A percentile compares a stretch with the other conserved stretches of the same genome.
Conservation (phyloP, 495 filamentous ascomycete species). For the Chaetomium fimeti region DNA sequence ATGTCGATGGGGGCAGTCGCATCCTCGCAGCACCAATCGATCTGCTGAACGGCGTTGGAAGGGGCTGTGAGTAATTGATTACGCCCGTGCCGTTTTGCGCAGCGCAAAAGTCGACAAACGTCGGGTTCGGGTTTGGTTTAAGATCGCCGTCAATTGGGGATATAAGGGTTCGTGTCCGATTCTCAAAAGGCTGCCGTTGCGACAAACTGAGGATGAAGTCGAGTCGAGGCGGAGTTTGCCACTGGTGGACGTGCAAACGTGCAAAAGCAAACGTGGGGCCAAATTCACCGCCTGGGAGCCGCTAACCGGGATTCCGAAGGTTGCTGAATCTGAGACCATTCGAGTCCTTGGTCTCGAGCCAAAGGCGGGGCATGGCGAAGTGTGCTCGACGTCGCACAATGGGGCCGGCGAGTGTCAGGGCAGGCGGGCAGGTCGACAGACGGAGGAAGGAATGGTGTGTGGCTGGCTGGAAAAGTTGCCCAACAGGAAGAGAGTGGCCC, state of each 20-base stretch:
- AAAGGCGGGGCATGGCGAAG: slow-evolving; percentile 4
- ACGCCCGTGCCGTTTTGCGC: too few species aligned
- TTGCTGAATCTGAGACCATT: not conserved
- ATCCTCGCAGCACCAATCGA: slow-evolving; percentile 21
- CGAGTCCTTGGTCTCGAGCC: not conserved
- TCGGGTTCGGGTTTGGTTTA: not conserved
- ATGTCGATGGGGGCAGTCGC: slow-evolving; percentile 14
- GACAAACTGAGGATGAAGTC: not conserved
- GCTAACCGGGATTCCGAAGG: slow-evolving; percentile 2
- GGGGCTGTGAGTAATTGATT: not conserved
- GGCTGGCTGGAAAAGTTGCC: slow-evolving; percentile 3
- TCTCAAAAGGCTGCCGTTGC: not conserved
- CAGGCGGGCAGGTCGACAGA: too few species aligned
- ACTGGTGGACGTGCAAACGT: not conserved
- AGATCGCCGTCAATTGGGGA: not conserved
- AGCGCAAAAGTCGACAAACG: not conserved
- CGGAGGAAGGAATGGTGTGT: not conserved
- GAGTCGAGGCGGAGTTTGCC: not conserved
- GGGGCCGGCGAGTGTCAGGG: not conserved
- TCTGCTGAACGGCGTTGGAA: not conserved
- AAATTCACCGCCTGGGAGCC: slow-evolving; percentile 1
- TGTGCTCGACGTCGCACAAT: not conserved
- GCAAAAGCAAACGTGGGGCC: slow-evolving; percentile 10
- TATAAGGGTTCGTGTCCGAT: not conserved
- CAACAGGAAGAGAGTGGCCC: slow-evolving; percentile 9